Conservation (phyloP, 305 asterid species). For the Fraxinus nigra region DNA sequence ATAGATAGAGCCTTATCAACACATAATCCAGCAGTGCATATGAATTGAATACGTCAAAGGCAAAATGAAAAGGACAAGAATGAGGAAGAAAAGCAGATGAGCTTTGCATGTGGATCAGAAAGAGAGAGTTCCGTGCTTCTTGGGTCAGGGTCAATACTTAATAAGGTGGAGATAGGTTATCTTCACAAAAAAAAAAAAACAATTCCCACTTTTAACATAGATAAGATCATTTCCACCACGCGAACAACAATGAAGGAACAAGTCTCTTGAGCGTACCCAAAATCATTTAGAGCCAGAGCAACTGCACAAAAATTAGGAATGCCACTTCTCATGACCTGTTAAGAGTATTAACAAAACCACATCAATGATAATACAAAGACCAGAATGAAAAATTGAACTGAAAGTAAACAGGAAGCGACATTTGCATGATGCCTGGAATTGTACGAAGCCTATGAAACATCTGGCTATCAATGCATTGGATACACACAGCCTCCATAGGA, state of each 20-base stretch:
- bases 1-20: neutral
- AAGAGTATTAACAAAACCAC: slow-evolving; percentile 21
- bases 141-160: neutral
- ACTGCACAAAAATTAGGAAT: slow-evolving; percentile 99
- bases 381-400: slow-evolving; percentile 3
- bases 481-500: neutral
- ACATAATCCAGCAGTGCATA: neutral
- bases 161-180: neutral
- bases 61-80: neutral
- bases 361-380: slow-evolving; percentile 13
- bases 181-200: neutral
- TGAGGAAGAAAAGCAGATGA: neutral
- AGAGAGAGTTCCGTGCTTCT: neutral
- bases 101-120: neutral
- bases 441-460: slow-evolving; percentile 20
- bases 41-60: neutral
- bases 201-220: slow-evolving; percentile 19
- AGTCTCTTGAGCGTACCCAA: slow-evolving; percentile 44
- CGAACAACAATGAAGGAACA: slow-evolving; percentile 14
- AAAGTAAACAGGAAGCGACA: neutral
- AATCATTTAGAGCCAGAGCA: slow-evolving; percentile 76
- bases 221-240: slow-evolving; percentile 34
- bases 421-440: slow-evolving; percentile 15
- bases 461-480: neutral
- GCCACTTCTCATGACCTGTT: slow-evolving; percentile 67